These are phyloP conservation scores for Beauveria asiatica DNA, from an alignment of 2,329 filamentous ascomycete genomes.

Conservation along the genomic window DNA sequence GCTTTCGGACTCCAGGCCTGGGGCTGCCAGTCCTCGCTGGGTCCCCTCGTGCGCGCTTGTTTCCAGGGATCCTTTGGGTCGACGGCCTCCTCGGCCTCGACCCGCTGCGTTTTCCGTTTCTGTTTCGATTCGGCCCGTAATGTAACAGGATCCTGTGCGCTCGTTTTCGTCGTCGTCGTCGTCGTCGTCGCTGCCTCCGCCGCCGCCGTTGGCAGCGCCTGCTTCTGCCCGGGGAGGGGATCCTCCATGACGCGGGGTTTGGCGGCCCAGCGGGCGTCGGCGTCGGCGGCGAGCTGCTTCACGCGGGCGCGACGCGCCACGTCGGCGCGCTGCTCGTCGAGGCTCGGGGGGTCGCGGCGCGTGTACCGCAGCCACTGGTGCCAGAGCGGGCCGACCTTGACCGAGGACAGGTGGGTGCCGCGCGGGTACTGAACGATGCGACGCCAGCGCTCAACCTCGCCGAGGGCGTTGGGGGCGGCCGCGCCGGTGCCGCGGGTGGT, in stretches of 20 bases:
- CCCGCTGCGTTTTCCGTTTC: neutral
- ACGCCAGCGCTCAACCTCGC: conserved; percentile 42
- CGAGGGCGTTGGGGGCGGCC: conserved; percentile 7
- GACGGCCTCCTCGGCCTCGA: conserved; percentile 2
- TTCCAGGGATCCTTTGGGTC: conserved; percentile 47
- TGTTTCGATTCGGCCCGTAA: conserved; percentile 4
- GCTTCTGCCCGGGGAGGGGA: neutral
- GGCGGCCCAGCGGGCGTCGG: conserved; percentile 55
- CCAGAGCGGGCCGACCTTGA: conserved; percentile 54
- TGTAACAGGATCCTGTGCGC: neutral
- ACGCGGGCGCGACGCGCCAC: conserved; percentile 43
- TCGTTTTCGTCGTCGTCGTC: conserved; percentile 11
- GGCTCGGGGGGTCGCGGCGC: conserved; percentile 42
- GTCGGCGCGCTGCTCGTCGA: conserved; percentile 49
- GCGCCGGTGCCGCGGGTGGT: conserved; percentile 24
- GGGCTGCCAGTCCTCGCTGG: conserved; percentile 61
- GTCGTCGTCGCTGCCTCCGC: neutral
- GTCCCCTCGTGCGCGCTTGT: conserved; percentile 34
- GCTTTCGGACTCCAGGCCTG: conserved; percentile 47
- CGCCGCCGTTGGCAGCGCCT: neutral
- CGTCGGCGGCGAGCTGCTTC: conserved; percentile 48
- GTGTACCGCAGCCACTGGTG: conserved; percentile 61
- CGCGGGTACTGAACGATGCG: conserved; percentile 54
- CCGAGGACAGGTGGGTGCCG: conserved; percentile 43
- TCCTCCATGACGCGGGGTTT: conserved; percentile 43